These are phyloP conservation scores for Penicillium sp. DNA, from an alignment of 2,329 filamentous ascomycete species.

Conservation along the genomic window DNA sequence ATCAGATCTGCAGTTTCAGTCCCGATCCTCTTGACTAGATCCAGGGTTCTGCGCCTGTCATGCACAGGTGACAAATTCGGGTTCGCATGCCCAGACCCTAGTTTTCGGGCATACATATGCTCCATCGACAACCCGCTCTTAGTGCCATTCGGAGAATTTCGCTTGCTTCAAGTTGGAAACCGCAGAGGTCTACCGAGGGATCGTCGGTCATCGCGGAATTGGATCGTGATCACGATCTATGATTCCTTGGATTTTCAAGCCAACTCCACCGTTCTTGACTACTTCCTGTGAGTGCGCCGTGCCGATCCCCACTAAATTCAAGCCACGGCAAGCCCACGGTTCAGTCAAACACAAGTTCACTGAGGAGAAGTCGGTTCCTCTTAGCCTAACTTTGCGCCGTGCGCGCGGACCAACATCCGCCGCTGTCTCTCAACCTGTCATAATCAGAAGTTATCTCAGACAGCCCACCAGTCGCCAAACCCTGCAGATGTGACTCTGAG, in stretches of 20 bases:
- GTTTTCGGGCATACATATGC: background rate
- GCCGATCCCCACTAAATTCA: conserved; percentile 14
- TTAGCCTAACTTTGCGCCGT: conserved; percentile 16
- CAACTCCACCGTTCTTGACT: conserved; percentile 22
- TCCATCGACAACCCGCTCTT: background rate
- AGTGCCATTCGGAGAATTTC: conserved; percentile 11
- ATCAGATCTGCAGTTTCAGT: conserved; percentile 19
- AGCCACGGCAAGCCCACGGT: conserved; percentile 13
- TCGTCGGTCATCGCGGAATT: conserved; percentile 5
- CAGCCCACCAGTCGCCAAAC: conserved; percentile 7
- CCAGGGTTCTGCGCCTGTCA: conserved; percentile 14
- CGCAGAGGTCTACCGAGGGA: conserved; percentile 4
- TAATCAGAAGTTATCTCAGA: conserved; percentile 7
- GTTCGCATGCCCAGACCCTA: background rate
- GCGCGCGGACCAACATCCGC: conserved; percentile 14
- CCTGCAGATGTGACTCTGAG: conserved; percentile 14
- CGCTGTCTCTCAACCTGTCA: conserved; percentile 15
- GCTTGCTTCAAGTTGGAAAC: background rate
- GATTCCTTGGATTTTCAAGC: conserved; percentile 12
- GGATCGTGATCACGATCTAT: conserved; percentile 15
- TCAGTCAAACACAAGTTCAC: conserved; percentile 5
- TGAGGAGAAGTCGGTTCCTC: background rate
- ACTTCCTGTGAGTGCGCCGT: conserved; percentile 14
- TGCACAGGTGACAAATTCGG: conserved; percentile 6
- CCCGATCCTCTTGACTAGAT: conserved; percentile 13